Base-by-base conservation (phyloP, 352 stramenopile genomes). In the Phytophthora hibernalis region DNA sequence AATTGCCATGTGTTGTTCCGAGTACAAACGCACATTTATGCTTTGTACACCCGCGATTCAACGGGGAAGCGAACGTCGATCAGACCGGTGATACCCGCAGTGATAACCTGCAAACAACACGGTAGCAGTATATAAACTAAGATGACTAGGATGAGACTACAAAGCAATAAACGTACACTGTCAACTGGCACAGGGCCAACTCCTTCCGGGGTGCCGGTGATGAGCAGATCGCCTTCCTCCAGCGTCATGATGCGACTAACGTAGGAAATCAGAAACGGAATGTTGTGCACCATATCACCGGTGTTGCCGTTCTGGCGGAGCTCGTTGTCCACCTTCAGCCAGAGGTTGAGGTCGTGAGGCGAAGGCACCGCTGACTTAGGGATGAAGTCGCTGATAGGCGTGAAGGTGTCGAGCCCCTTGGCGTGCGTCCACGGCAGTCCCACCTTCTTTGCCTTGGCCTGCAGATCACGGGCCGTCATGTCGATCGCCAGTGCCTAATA, bases 191-290 rank as follows among this genome's bases (percentile, higher is more conserved):
- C 80, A 0, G 84, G 76, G 5, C 84, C 85, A 45, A 96, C 87
- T 58, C 85, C 87, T 76, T 90, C 82, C 3, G 88, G 88, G 0
- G 86, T 96, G 50, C 88, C 86, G 9, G 88, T 96, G 70, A 95
- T 91, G 61, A 96, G 89, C 35, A 96, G 55, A 54, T 96, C 88
- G 22, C 86, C 88, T 68, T 91, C 80, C 53, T 96, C 86, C 22
- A 95, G 79, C 47, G 85, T 94, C 83, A 95, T 93, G 57, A 93
- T 89, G 65, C 81, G 80, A 48, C 83, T 94, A 49, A 93, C 77
- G 70, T 93, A 83, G 16, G 82, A 70, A 54, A 94, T 90, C 9
- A 94, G 59, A 40, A 85, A 92, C 50, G 85, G 85, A 44, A 92
- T 91, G 44, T 69, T 80, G 77, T 93, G 86, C 48, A 94, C 78